Conservation (phyloP, 768 basidiomycete genomes). For the Sarcomyxa edulis region DNA sequence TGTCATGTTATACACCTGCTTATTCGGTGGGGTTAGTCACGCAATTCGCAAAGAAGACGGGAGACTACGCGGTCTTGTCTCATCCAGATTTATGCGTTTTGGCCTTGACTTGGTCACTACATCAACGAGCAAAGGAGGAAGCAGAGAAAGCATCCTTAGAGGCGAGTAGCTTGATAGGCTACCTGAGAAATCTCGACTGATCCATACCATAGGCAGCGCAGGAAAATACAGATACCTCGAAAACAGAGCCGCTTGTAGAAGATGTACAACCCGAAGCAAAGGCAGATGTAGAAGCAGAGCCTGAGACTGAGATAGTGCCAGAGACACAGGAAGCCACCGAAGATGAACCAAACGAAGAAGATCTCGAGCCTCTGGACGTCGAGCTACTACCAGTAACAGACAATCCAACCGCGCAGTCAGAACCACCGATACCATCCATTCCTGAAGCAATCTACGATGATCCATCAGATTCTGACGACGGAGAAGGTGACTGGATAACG, state of each 20-base stretch:
- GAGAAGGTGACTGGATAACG: slow-evolving; percentile 96
- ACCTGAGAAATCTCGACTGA: too few relatives aligned
- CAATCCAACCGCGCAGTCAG: slow-evolving; percentile 8
- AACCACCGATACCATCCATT: slow-evolving; percentile 14
- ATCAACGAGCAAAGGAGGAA: slow-evolving; percentile 39
- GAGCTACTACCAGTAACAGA: slow-evolving; percentile 30
- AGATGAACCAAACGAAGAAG: slow-evolving; percentile 11
- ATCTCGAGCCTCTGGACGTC: slow-evolving; percentile 37
- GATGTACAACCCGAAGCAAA: too few relatives aligned
- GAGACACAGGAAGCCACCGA: background rate
- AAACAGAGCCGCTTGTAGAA: too few relatives aligned
- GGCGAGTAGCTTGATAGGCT: slow-evolving; percentile 23
- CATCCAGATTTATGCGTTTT: slow-evolving; percentile 87
- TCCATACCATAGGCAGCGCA: too few relatives aligned
- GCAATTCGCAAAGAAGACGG: slow-evolving; percentile 90
- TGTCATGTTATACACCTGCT: background rate
- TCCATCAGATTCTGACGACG: slow-evolving; percentile 74
- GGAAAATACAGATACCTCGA: too few relatives aligned
- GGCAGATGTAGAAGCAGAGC: too few relatives aligned
- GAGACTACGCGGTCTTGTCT: slow-evolving; percentile 91
- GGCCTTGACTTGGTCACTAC: slow-evolving; percentile 79
- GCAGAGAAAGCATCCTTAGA: slow-evolving; percentile 16
- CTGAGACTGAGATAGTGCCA: background rate
- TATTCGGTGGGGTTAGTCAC: slow-evolving; percentile 51
- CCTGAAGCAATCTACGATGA: slow-evolving; percentile 58